Conservation (phyloP, 2,329 filamentous ascomycete genomes). For the Microascus cirrosus region DNA sequence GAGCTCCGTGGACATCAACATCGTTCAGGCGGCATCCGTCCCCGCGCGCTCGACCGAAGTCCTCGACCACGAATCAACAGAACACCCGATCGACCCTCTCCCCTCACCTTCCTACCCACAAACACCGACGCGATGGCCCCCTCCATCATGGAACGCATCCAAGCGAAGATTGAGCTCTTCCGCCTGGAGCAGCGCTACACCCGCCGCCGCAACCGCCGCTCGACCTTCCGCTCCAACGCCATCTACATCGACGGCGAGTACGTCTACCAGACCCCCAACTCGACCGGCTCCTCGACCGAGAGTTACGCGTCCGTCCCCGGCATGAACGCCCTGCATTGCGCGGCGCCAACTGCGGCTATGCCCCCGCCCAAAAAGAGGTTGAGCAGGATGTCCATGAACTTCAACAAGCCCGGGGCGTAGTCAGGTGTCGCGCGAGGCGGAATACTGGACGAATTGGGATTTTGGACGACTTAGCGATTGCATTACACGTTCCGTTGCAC, state of each 20-base stretch:
- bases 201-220: slow-evolving; percentile 73
- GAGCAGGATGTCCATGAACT: slow-evolving; percentile 3
- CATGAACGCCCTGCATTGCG: slow-evolving; percentile 24
- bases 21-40: no score
- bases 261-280: slow-evolving; percentile 59
- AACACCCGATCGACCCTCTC: background rate
- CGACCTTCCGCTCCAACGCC: slow-evolving; percentile 78
- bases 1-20: no score
- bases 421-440: background rate
- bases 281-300: slow-evolving; percentile 44
- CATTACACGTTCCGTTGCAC: no score
- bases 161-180: slow-evolving; percentile 76
- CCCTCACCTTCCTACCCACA: background rate
- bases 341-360: slow-evolving; percentile 15
- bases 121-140: slow-evolving; percentile 28
- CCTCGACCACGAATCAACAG: no score
- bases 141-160: slow-evolving; percentile 46
- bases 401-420: background rate
- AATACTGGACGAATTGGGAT: background rate
- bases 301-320: slow-evolving; percentile 17
- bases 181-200: slow-evolving; percentile 93
- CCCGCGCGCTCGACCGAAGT: no score
- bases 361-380: slow-evolving; percentile 8
- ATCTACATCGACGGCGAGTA: slow-evolving; percentile 95
- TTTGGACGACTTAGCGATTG: no score